Conservation (phyloP, 148 eudicot species). For the Rhododendron mucronatum region DNA sequence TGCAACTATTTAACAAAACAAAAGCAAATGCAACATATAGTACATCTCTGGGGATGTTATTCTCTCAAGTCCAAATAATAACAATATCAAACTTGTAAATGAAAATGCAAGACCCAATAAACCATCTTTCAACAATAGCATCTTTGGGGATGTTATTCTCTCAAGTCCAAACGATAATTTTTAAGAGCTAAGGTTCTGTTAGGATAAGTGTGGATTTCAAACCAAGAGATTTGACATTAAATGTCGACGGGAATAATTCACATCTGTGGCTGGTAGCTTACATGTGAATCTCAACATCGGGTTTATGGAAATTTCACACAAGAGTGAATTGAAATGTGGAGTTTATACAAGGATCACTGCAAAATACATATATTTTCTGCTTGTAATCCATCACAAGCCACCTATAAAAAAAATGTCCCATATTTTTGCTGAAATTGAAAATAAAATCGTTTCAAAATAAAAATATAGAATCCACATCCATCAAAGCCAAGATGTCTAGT, state of each 20-base stretch:
- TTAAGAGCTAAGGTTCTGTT: neutral
- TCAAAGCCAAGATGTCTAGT: neutral
- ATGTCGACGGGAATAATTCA: neutral
- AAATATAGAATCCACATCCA: neutral
- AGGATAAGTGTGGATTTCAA: neutral
- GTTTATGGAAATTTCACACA: neutral
- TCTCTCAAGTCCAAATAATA: neutral
- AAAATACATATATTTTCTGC: neutral
- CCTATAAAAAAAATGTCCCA: neutral
- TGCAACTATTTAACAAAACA: neutral
- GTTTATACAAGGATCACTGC: neutral
- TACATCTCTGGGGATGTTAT: neutral
- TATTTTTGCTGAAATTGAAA: neutral
- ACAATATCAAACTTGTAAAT: neutral
- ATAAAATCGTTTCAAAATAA: neutral
- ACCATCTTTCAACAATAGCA: neutral
- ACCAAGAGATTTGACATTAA: neutral
- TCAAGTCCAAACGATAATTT: neutral
- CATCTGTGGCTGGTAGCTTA: neutral
- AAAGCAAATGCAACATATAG: neutral
- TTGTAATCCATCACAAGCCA: neutral
- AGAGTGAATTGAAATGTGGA: neutral
- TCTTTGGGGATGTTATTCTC: neutral
- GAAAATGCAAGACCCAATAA: neutral
- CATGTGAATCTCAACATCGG: neutral